A percentile compares a stretch with the other conserved stretches of the same genome.
Evolutionary conservation across 306 rosid genomes (phyloP).

Genomic region (Corylus heterophylla): DNA sequence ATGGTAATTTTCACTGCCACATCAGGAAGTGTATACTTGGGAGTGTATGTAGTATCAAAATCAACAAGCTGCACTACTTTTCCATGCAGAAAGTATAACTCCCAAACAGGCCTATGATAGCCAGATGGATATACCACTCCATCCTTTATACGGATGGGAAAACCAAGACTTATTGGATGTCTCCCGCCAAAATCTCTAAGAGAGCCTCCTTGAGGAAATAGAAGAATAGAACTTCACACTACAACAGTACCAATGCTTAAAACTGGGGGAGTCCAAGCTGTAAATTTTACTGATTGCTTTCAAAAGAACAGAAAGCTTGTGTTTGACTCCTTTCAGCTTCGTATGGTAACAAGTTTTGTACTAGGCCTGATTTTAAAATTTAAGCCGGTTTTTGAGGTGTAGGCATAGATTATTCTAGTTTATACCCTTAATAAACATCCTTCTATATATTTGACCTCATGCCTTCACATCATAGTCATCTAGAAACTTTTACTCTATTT

Average conservation of each 20-base stretch:
- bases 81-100: constrained; percentile 28
- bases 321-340: neutral
- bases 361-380: neutral
- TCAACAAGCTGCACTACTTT: constrained; percentile 36
- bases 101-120: constrained; percentile 31
- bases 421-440: neutral
- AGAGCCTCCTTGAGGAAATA: constrained; percentile 53
- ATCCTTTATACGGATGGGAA: constrained; percentile 39
- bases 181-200: constrained; percentile 40
- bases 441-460: neutral
- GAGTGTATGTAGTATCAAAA: constrained; percentile 28
- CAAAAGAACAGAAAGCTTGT: neutral
- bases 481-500: neutral
- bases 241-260: constrained; percentile 30
- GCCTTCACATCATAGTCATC: neutral
- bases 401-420: constrained; percentile 5
- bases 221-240: constrained; percentile 49
- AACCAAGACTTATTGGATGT: constrained; percentile 41
- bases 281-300: neutral
- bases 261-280: constrained; percentile 4
- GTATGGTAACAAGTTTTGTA: neutral
- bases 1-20: too few relatives aligned
- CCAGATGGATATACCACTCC: constrained; percentile 43
- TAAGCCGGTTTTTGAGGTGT: constrained; percentile 6
- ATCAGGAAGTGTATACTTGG: too few relatives aligned